These are phyloP conservation scores for Trichoderma oligosporum DNA, from an alignment of 2,329 filamentous ascomycete genomes.

Conservation along the genomic window DNA sequence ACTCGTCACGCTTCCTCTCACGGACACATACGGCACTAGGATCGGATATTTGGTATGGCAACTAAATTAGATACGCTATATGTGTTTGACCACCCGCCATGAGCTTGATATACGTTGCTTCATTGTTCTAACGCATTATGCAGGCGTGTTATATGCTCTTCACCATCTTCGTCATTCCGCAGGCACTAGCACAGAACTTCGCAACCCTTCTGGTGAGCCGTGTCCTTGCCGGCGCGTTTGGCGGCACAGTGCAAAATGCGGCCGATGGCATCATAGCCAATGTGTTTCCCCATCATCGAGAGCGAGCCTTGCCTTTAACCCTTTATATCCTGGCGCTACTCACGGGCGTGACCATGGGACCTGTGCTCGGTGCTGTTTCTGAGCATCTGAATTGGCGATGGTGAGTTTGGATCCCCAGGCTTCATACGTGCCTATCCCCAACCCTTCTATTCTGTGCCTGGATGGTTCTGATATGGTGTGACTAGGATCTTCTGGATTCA, in stretches of 20 bases:
- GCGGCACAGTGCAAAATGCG: background rate
- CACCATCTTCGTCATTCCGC: background rate
- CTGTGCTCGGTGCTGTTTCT: background rate
- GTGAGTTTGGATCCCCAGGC: background rate
- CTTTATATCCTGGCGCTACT: background rate
- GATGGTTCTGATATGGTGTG: background rate
- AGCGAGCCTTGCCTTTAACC: background rate
- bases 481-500: background rate
- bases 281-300: background rate
- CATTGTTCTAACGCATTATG: too few relatives aligned
- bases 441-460: too few relatives aligned
- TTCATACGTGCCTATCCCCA: too few relatives aligned
- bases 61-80: too few relatives aligned
- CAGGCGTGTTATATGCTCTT: too few relatives aligned
- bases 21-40: background rate
- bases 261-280: background rate
- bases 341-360: background rate
- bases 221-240: background rate
- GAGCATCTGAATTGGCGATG: background rate
- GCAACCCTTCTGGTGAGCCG: background rate
- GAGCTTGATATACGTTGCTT: background rate
- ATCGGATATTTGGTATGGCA: background rate
- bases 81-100: too few relatives aligned
- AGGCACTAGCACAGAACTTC: background rate
- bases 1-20: background rate